Evolutionary conservation across 495 filamentous ascomycete species (phyloP).

Genomic region (Xylaria sp.): DNA sequence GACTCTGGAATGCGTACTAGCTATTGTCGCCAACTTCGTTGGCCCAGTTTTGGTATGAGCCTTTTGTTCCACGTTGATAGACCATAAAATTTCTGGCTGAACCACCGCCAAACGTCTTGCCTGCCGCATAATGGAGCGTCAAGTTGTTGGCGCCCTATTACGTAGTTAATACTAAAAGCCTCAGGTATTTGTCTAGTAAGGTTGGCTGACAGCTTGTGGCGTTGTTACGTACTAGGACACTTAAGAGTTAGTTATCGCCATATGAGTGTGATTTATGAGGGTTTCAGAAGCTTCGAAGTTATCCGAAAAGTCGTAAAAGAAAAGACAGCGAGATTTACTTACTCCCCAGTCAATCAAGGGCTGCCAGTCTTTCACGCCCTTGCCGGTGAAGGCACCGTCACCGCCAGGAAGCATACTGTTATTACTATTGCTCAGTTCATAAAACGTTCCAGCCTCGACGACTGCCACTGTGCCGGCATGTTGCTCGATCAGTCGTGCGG

Average conservation of each 20-base stretch:
- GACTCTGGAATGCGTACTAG: slow-evolving; percentile 39
- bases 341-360: slow-evolving; percentile 57
- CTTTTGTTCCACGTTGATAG: slow-evolving; percentile 47
- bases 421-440: slow-evolving; percentile 58
- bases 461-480: slow-evolving; percentile 43
- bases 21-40: slow-evolving; percentile 50
- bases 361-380: slow-evolving; percentile 32
- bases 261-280: not conserved
- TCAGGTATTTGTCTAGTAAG: not conserved
- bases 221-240: slow-evolving; percentile 26
- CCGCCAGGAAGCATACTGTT: slow-evolving; percentile 48
- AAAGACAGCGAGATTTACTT: not conserved
- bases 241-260: not conserved
- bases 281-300: not conserved
- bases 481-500: slow-evolving; percentile 51
- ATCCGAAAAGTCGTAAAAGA: not conserved
- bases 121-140: slow-evolving; percentile 48
- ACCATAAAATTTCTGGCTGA: slow-evolving; percentile 61
- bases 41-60: slow-evolving; percentile 56
- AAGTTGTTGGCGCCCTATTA: slow-evolving; percentile 31
- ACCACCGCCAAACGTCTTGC: slow-evolving; percentile 53
- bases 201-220: slow-evolving; percentile 24
- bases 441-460: slow-evolving; percentile 64
- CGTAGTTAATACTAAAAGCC: slow-evolving; percentile 7
- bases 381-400: slow-evolving; percentile 16